These are phyloP conservation scores for Debaryomyces udenii DNA, from an alignment of 1,139 yeast species.

Conservation along the genomic window DNA sequence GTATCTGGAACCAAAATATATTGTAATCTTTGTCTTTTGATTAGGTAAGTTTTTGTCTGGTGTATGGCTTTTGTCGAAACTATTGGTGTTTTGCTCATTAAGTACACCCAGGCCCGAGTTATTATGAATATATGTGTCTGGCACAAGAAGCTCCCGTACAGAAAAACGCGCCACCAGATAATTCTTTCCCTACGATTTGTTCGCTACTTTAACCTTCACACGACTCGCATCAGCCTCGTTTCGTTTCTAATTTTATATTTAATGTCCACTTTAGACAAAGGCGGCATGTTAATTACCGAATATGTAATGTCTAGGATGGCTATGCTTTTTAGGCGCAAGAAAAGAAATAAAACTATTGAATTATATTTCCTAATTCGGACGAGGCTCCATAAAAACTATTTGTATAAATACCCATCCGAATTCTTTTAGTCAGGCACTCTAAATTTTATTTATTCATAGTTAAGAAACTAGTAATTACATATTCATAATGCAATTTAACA, in stretches of 20 bases:
- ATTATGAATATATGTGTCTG: too few relatives aligned
- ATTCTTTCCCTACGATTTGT: too few relatives aligned
- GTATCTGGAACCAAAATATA: too few relatives aligned
- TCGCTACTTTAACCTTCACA: too few relatives aligned
- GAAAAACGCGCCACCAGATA: too few relatives aligned
- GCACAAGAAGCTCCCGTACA: too few relatives aligned
- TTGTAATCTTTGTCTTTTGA: too few relatives aligned
- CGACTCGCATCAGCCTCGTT: too few relatives aligned
- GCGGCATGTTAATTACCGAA: constrained; percentile 1
- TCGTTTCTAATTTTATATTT: not conserved
- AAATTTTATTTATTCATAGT: constrained; percentile 2
- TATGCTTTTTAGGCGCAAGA: constrained; percentile 3
- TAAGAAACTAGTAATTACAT: constrained; percentile 7
- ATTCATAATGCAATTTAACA: constrained; percentile 15
- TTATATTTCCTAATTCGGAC: constrained; percentile 6
- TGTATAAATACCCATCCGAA: constrained; percentile 6
- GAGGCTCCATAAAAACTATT: not conserved
- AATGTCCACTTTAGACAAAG: constrained; percentile 1
- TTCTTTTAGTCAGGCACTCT: not conserved
- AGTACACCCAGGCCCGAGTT: too few relatives aligned
- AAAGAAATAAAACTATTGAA: constrained; percentile 2
- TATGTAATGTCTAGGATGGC: constrained; percentile 3
- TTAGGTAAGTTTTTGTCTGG: too few relatives aligned
- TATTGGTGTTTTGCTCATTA: too few relatives aligned
- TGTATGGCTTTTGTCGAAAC: too few relatives aligned